Base-by-base conservation (phyloP, 169 alveolate species). In the Cystoisospora suis region DNA sequence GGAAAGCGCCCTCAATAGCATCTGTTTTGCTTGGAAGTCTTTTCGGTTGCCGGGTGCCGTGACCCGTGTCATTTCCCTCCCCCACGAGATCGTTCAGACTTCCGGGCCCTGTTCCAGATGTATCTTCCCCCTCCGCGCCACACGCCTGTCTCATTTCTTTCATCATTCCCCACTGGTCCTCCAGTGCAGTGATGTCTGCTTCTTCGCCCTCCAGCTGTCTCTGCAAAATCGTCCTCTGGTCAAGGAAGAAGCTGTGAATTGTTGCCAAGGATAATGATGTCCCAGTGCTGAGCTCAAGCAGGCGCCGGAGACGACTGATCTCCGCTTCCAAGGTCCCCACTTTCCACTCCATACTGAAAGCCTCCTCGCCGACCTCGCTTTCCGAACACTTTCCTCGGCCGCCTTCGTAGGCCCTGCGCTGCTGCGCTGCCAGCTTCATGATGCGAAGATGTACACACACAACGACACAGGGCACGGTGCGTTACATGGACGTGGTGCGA, bases 171-270 rank as follows among this genome's bases (percentile, higher is more conserved):
- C 20, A 72, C 83, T 72, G 49, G 34, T 36, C 56, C 56, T 72
- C 83, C 27, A 72, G 83, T 20, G 83, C 59, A 15, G 38, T 56
- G 56, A 72, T 72, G 47, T 36, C 83, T 20, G 53, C 83, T 1
- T 15, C 45, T 38, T 72, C 83, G 9, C 58, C 32, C 58, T 36
- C 83, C 58, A 40, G 58, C 23, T 72, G 83, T 7, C 58, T 36
- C 83, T 72, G 83, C 9, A 72, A 34, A 12, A 40, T 32, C 83
- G 49, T 0, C 83, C n/a, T 32, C 56, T 72, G 83, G 34, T 72
- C 83, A 40, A 72, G 83, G 45, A 72, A 72, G 45, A 72, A 72
- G n/a, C n/a, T 36, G 83, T 72, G 83, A 72, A 72, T 72, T 56
- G 83, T 72, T 20, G 83, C 83, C 34, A 72, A 20, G 5, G 83